Base-by-base conservation (phyloP, 2,329 filamentous ascomycete genomes). In the Mollisia scopiformis region DNA sequence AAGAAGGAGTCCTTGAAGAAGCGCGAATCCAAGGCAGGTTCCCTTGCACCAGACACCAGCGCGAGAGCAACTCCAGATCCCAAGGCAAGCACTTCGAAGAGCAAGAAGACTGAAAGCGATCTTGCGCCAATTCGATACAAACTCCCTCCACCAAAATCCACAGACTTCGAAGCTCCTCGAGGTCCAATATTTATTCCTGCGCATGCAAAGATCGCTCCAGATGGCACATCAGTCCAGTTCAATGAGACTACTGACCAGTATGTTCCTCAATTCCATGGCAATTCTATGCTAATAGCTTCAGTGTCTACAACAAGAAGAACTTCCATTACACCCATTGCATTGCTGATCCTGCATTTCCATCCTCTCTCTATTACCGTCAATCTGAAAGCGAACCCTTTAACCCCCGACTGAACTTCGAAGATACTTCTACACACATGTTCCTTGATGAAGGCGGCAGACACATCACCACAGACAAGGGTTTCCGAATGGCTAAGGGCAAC, bases 291-390 rank as follows among this genome's bases (percentile, higher is more conserved):
- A 63, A 72, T 47, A 43, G 25, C 47, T 13, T 7, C 41, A 85
- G 84, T 71, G 84, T 86, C 16, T 84, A 80, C 60, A 89, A 88
- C 66, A 88, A 88, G 69, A 88, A 86, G 70, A 85, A 89, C 58
- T 98, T 94, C 74, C 90, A 92, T 62, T 98, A 98, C 74, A 90
- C 88, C 31, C 91, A 93, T 69, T 96, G 92, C 73, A 93, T 97
- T 66, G 92, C 93, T 67, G 93, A 97, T 68, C 92, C 93, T 1
- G 82, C 85, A 21, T 97, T 97, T 71, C 88, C 92, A 6, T 92
- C 93, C 65, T 93, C 88, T 65, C 86, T 96, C 70, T 95, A 91
- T 79, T 97, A 96, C 76, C 89, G 93, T 62, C 89, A 92, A 68
- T 95, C 92, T 46, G 95, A 98, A 72, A 86, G 91, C 6, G 87